phyloP scores from a whole-genome alignment of 2,329 filamentous ascomycete genomes.

The Ophiostoma tasmaniense region DNA sequence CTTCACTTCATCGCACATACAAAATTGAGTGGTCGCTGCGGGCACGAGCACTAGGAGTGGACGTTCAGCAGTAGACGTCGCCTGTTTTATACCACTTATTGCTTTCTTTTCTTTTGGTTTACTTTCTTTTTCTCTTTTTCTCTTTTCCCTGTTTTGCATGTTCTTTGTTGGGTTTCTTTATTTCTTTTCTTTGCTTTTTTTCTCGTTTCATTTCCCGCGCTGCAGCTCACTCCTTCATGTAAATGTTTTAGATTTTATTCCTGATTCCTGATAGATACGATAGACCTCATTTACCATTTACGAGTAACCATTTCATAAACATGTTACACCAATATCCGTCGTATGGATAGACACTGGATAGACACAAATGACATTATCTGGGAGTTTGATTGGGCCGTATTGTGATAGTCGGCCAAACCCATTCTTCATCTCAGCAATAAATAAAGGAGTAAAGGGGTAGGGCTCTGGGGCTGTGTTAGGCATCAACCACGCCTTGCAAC shows the following conservation, averaged over 20 bases:
- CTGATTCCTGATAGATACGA: neutral
- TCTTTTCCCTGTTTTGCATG: neutral
- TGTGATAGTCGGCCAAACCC: neutral
- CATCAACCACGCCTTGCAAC: neutral
- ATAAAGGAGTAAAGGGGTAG: neutral
- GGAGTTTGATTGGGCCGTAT: neutral
- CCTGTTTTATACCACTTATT: neutral
- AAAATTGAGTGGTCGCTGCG: neutral
- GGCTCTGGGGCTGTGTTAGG: neutral
- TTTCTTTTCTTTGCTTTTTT: neutral
- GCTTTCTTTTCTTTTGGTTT: neutral
- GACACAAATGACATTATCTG: neutral
- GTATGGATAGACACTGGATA: neutral
- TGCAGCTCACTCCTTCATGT: neutral
- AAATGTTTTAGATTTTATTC: neutral
- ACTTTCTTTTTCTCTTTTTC: too few species aligned
- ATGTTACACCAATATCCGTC: neutral
- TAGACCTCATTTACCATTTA: neutral
- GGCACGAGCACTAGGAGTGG: neutral
- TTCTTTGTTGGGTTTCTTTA: too few species aligned
- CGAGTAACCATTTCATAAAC: neutral
- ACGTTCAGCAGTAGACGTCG: neutral
- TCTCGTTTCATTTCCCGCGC: neutral
- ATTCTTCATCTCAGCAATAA: neutral
- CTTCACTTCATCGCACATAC: too few species aligned